These are phyloP conservation scores for Lathyrus sativus DNA, from an alignment of 306 rosid species.

Conservation along the genomic window DNA sequence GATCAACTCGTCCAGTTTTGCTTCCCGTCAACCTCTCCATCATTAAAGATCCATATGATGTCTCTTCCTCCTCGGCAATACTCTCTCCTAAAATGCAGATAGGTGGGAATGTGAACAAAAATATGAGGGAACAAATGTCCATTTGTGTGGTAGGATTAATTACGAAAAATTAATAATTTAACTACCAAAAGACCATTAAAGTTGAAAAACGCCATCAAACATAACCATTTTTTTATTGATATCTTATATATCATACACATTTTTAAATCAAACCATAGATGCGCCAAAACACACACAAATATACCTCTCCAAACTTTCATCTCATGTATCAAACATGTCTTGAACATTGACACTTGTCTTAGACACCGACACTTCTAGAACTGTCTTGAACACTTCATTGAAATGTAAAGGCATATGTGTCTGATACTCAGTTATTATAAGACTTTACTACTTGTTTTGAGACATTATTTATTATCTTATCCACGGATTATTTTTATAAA, in stretches of 20 bases:
- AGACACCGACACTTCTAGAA: not conserved
- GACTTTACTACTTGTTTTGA: not conserved
- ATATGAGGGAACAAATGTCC: constrained; percentile 25
- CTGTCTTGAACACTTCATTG: not conserved
- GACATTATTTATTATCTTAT: not conserved
- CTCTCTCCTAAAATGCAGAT: constrained; percentile 49
- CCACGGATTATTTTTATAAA: not conserved
- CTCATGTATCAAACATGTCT: not conserved
- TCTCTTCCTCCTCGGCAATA: constrained; percentile 61
- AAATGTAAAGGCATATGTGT: not conserved
- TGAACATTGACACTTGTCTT: not conserved
- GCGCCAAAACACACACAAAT: not conserved
- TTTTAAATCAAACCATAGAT: constrained; percentile 17
- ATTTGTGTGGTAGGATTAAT: constrained; percentile 25
- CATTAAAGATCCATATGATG: constrained; percentile 83
- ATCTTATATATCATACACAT: constrained; percentile 4
- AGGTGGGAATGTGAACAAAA: constrained; percentile 16
- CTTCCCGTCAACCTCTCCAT: constrained; percentile 85
- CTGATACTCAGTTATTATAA: not conserved
- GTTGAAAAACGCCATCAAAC: constrained; percentile 33
- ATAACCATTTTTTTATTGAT: constrained; percentile 20
- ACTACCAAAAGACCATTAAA: constrained; percentile 1
- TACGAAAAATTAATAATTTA: constrained; percentile 28
- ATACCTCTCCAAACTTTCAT: not conserved
- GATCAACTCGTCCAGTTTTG: constrained; percentile 77